phyloP scores from a whole-genome alignment of 352 stramenopile genomes.

The Phytophthora quininea region DNA sequence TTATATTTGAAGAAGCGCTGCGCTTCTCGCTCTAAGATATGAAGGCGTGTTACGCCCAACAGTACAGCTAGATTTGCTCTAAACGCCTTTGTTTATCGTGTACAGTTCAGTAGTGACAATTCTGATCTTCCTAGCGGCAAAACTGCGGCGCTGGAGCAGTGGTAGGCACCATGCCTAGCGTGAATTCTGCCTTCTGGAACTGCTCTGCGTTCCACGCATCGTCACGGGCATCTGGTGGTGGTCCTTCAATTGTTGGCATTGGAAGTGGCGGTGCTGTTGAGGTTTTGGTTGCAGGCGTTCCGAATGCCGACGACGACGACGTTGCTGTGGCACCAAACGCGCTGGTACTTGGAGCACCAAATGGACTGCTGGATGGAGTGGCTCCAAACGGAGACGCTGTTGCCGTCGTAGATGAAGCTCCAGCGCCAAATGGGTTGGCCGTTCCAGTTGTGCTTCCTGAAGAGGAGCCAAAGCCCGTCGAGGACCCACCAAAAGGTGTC shows the following conservation, averaged over 20 bases:
- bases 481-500: slow-evolving; percentile 22
- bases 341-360: slow-evolving; percentile 26
- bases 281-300: slow-evolving; percentile 7
- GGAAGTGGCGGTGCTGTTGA: slow-evolving; percentile 13
- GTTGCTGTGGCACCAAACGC: slow-evolving; percentile 17
- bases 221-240: slow-evolving; percentile 43
- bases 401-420: slow-evolving; percentile 14
- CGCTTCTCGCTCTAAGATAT: slow-evolving; percentile 14
- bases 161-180: slow-evolving; percentile 65
- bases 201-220: slow-evolving; percentile 70
- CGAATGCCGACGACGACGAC: slow-evolving; percentile 21
- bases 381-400: slow-evolving; percentile 28
- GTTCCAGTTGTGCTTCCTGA: slow-evolving; percentile 13
- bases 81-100: neutral
- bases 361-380: slow-evolving; percentile 40
- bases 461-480: slow-evolving; percentile 22
- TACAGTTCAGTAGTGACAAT: neutral
- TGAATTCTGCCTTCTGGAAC: slow-evolving; percentile 59
- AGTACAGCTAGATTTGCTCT: neutral
- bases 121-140: slow-evolving; percentile 33
- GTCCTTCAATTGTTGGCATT: slow-evolving; percentile 11
- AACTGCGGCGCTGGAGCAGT: slow-evolving; percentile 61
- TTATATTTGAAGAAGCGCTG: slow-evolving; percentile 30
- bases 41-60: slow-evolving; percentile 13
- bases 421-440: slow-evolving; percentile 25